Conservation (phyloP, 2,329 filamentous ascomycete species). For the Epicoccum sorghinum region DNA sequence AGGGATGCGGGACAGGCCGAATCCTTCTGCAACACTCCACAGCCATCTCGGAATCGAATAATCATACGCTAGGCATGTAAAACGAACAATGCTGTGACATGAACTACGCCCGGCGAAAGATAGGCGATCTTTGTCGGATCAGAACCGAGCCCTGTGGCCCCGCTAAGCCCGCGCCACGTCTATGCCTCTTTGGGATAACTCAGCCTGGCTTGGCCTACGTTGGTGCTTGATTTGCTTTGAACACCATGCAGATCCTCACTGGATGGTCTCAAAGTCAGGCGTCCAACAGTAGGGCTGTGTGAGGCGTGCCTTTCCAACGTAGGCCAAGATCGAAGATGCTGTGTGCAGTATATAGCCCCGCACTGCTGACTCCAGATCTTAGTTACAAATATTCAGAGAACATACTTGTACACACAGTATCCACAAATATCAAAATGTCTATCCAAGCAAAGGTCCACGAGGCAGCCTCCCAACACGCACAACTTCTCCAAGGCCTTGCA, state of each 20-base stretch:
- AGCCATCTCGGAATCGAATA: background rate
- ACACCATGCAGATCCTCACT: conserved; percentile 9
- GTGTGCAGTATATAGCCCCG: background rate
- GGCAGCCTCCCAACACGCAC: conserved; percentile 33
- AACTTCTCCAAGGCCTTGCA: conserved; percentile 34
- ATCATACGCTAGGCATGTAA: background rate
- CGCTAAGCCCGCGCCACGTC: conserved; percentile 7
- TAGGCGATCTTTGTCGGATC: background rate
- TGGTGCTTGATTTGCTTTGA: conserved; percentile 5
- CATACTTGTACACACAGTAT: background rate
- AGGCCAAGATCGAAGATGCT: conserved; percentile 10
- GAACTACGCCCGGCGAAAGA: background rate
- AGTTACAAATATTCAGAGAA: background rate
- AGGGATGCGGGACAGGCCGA: background rate
- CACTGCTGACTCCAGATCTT: background rate
- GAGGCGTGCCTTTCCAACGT: conserved; percentile 12
- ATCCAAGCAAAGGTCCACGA: conserved; percentile 34
- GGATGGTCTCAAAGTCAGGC: conserved; percentile 16
- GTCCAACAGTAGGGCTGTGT: conserved; percentile 18
- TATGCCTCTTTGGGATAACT: conserved; percentile 10
- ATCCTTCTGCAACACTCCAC: background rate
- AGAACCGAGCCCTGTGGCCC: background rate
- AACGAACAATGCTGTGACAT: background rate
- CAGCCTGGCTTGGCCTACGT: conserved; percentile 15
- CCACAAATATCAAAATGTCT: conserved; percentile 19